Base-by-base conservation (phyloP, 352 stramenopile genomes). In the Globisporangium megalacanthum region DNA sequence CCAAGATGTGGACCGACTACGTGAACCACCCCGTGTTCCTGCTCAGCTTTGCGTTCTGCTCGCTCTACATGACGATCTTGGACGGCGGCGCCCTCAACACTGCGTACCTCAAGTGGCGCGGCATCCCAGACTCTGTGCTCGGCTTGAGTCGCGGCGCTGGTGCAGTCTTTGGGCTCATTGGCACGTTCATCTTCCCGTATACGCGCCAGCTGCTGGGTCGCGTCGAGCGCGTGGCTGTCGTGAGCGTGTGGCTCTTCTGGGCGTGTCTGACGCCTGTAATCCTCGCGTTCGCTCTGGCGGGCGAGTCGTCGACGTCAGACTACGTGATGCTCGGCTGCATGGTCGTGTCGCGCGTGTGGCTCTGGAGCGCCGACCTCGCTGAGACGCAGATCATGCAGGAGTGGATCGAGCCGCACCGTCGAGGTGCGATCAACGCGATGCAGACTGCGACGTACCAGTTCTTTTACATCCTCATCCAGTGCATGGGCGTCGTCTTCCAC, bases 341-440 rank as follows among this genome's bases (percentile, higher is more conserved):
- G 49, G 60, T 79, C 15, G 57, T 81, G 19, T 84, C 75, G 8
- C 73, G 77, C 31, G 50, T 73, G 50, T 86, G 75, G 72, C 69
- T 88, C 9, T 85, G 77, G 77, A 79, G 55, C 31, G 65, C 60
- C 8, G 76, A 86, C 52, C 52, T 88, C n/a, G 76, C 72, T 7
- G 75, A 86, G 63, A 85, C 74, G 25, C 78, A 88, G 66, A 76
- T 85, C 53, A 86, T 86, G 76, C 77, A 88, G 56, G 77, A 88
- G 64, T 84, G 73, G 72, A 45, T 61, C 70, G 49, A 81, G n/a
- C 66, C 71, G 14, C 63, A 72, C 51, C 64, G 72, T 8, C 75
- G 77, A 37, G 73, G 75, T 36, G 58, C 68, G 20, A 84, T 86
- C 71, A 85, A 85, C 62, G 63, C 74, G 10, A 86, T 88, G 74